Evolutionary conservation across 805 yeast genomes (phyloP).

Genomic region (Candida ulmi): DNA sequence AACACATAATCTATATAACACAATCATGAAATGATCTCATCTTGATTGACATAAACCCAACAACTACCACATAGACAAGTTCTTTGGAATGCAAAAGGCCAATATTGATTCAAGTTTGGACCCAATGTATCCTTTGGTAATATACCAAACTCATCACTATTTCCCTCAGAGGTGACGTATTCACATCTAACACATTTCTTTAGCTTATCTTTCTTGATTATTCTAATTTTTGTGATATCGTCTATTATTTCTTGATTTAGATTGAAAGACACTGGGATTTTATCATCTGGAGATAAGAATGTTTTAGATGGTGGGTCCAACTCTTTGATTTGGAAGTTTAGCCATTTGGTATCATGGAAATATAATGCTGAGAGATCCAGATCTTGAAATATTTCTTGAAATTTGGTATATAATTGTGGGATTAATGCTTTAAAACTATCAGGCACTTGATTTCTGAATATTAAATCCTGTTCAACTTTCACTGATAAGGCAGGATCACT

Average conservation of each 20-base stretch:
- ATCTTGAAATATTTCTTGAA: conserved; percentile 25
- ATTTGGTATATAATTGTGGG: conserved; percentile 24
- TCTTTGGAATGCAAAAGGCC: conserved; percentile 67
- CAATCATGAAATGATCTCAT: conserved; percentile 2
- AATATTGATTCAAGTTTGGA: conserved; percentile 28
- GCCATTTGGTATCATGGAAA: conserved; percentile 64
- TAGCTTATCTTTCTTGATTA: conserved; percentile 22
- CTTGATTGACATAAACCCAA: conserved; percentile 46
- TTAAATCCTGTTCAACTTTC: conserved; percentile 20
- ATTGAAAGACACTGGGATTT: conserved; percentile 27
- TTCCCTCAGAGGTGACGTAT: conserved; percentile 31
- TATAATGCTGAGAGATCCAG: conserved; percentile 40
- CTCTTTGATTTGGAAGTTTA: conserved; percentile 32
- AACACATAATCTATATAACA: not conserved
- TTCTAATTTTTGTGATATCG: conserved; percentile 23
- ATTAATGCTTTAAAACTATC: conserved; percentile 21
- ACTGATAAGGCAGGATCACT: conserved; percentile 18
- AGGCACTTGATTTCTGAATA: conserved; percentile 21
- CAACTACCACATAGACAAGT: conserved; percentile 76
- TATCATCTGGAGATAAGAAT: conserved; percentile 28
- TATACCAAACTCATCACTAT: conserved; percentile 24
- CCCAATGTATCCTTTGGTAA: conserved; percentile 10
- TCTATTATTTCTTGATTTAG: conserved; percentile 26
- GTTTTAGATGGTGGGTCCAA: conserved; percentile 27
- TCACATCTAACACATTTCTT: conserved; percentile 54